Base-by-base conservation (phyloP, 495 filamentous ascomycete genomes). In the Chaetomium tenue region DNA sequence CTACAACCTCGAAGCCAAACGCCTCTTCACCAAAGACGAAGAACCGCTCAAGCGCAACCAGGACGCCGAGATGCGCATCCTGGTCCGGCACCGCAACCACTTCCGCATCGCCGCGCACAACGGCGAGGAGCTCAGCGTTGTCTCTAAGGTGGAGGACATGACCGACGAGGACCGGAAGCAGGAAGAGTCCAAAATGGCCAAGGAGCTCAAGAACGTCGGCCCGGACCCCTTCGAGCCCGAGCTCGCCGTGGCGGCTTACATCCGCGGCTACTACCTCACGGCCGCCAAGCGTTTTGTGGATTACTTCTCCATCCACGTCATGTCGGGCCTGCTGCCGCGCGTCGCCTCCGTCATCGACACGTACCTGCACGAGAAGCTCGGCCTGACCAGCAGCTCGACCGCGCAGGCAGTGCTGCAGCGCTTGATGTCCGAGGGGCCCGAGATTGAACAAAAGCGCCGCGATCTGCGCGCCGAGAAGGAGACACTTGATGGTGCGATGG, bases 231-330 rank as follows among this genome's bases (percentile, higher is more conserved):
- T 77, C 57, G 72, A 78, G 11, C 68, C 70, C 0, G 83, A 85
- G 58, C 68, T 85, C 1, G 71, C 71, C 15, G 78, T 84, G 12
- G 78, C 78, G 0, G 76, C 79, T 0, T 83, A 81, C 52, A 78
- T 84, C 15, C 67, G 82, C 0, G 83, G 79, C 0, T 84, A 85
- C 64, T 85, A 85, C 51, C 72, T 78, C 23, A 82, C 79, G 6
- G 80, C 82, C 2, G 78, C 78, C 2, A 67, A 76, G 23, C 77
- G 84, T 1, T 83, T 84, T 50, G 74, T 79, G 0, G 84, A 86
- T 65, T 72, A 71, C 20, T 76, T 82, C 0, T 76, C 79, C 4
- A 77, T 80, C 25, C 73, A 75, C 61, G 76, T 84, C 44, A 77
- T 79, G 63, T 76, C 75, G 0, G 74, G 78, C n/a, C 66, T 83